phyloP scores from a whole-genome alignment of 495 filamentous ascomycete species.

The Tetracladium marchalianum region DNA sequence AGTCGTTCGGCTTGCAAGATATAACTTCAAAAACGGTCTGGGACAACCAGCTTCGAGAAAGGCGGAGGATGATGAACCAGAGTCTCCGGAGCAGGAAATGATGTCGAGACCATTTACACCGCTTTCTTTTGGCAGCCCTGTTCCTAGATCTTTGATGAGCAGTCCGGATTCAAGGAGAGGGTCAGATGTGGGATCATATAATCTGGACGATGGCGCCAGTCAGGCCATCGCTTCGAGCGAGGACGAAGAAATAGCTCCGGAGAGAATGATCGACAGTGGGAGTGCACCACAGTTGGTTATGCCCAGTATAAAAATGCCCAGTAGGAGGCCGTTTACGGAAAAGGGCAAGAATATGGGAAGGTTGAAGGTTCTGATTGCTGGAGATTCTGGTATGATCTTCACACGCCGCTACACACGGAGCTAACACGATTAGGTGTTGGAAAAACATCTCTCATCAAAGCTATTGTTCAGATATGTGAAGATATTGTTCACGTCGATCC shows the following conservation, averaged over 20 bases:
- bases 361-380: conserved; percentile 81
- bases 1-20: conserved; percentile 16
- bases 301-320: conserved; percentile 94
- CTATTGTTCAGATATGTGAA: conserved; percentile 87
- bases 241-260: conserved; percentile 23
- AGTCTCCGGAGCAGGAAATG: conserved; percentile 19
- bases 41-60: conserved; percentile 1
- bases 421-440: conserved; percentile 43
- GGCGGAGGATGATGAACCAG: conserved; percentile 18
- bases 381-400: conserved; percentile 58
- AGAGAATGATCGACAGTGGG: conserved; percentile 35
- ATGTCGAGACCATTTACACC: conserved; percentile 47
- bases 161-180: conserved; percentile 39
- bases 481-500: conserved; percentile 96
- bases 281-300: conserved; percentile 86
- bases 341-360: conserved; percentile 74
- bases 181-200: conserved; percentile 35
- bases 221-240: conserved; percentile 36
- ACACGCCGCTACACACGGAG: conserved; percentile 1
- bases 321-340: conserved; percentile 83
- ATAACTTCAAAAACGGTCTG: conserved; percentile 20
- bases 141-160: conserved; percentile 35
- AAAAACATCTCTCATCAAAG: conserved; percentile 87
- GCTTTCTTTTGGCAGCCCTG: conserved; percentile 36
- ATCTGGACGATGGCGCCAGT: conserved; percentile 39